Base-by-base conservation (phyloP, 345 rosid genomes). In the Stellera chamaejasme region DNA sequence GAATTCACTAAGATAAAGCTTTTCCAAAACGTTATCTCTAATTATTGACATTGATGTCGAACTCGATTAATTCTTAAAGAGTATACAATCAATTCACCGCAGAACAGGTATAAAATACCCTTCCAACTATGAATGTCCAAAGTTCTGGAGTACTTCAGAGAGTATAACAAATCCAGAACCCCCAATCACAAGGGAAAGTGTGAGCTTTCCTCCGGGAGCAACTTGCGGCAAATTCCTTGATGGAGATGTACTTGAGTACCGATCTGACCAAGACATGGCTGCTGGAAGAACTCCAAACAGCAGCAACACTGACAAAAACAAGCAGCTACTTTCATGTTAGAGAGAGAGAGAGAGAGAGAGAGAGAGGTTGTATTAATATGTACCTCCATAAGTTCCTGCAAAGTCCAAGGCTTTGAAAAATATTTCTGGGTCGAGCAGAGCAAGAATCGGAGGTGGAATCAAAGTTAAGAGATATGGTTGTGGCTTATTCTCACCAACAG, bases 361-460 rank as follows among this genome's bases (percentile, higher is more conserved):
- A 12, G 4, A 8, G 44, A 45, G 27, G 52, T 5, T 36, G 43
- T 6, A 13, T 47, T 3, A 48, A 45, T 50, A n/a, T 48, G 45
- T 76, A 88, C 96, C 98, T 85, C 96, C 98, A 63, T 88, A 88
- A 15, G 96, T 83, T 54, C 98, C 98, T 7, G 98, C 92, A 69
- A 91, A 85, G 68, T 88, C 96, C 78, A 91, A 71, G 48, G 98
- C 96, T 65, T 83, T 85, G 80, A 88, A 88, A 69, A 91, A 91
- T 64, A 91, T 88, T 74, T 85, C 95, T 3, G 98, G 98, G 68
- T 85, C 88, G 13, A 91, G 79, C 62, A 83, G 56, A 41, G 98
- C 70, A 48, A 91, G 80, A 43, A 66, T 43, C 62, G 85, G 63
- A 6, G 96, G 98, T 5, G 95, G 98, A 72, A 88, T 55, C 75